phyloP scores from a whole-genome alignment of 805 yeast species.

The Pichia deserticola region DNA sequence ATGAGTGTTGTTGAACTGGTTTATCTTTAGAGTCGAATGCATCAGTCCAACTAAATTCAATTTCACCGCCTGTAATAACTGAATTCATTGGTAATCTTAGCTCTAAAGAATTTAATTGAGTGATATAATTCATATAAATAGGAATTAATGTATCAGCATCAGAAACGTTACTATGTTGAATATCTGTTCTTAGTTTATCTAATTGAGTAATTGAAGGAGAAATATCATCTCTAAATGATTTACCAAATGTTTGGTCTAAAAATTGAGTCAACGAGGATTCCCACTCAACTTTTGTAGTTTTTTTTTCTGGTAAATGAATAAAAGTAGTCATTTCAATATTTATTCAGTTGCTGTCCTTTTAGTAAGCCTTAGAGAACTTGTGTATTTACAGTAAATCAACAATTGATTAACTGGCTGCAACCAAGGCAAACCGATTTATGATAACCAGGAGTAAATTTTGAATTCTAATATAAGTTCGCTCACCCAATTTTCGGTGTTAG shows the following conservation, averaged over 20 bases:
- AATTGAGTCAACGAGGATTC: conserved; percentile 48
- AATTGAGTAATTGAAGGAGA: conserved; percentile 47
- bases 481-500: no score
- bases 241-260: conserved; percentile 56
- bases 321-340: conserved; percentile 16
- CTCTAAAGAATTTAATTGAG: conserved; percentile 74
- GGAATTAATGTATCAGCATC: conserved; percentile 22
- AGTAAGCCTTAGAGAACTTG: no score
- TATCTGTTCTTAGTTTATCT: conserved; percentile 52
- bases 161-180: conserved; percentile 45
- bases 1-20: conserved; percentile 60
- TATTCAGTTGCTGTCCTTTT: no score
- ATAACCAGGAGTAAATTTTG: no score
- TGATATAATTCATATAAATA: conserved; percentile 61
- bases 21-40: conserved; percentile 41
- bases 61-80: conserved; percentile 13
- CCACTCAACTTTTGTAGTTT: conserved; percentile 63
- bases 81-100: conserved; percentile 62
- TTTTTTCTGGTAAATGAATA: conserved; percentile 29
- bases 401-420: no score
- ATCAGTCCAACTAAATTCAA: conserved; percentile 76
- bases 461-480: no score
- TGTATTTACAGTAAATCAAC: no score
- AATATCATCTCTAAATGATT: conserved; percentile 39
- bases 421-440: no score